Base-by-base conservation (phyloP, 2,329 filamentous ascomycete genomes). In the Colletotrichum siamense region DNA sequence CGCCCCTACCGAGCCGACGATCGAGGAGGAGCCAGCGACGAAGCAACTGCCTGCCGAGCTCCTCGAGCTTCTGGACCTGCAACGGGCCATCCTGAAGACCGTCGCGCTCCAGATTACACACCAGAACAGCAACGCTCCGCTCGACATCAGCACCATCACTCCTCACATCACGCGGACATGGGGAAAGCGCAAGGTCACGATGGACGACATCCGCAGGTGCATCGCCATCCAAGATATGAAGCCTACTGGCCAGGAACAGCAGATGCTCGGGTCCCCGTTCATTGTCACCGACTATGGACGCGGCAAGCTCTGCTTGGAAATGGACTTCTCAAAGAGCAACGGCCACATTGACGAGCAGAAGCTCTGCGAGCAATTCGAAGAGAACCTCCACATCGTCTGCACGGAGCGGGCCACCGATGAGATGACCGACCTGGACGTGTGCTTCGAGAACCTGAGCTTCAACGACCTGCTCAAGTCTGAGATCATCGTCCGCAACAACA, bases 31-130 rank as follows among this genome's bases (percentile, higher is more conserved):
- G 81, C 82, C 77, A 55, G 72, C 68, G 80, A 83, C 34, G 30
- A 73, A 65, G 36, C 80, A 80, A 8, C 86, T 93, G 7, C 91
- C 90, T 13, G 82, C 81, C 22, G 91, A 92, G 79, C 85, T 92
- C 55, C 82, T 87, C 73, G 91, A 94, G 65, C 86, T 95, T 18
- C 84, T 94, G 67, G 86, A 90, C 73, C 87, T 96, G 30, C 92
- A 95, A 82, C 87, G 88, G 55, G 89, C 92, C 13, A 94, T 96
- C 79, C 87, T 95, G 74, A 92, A 93, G 80, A 92, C 94, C 0
- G 86, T 95, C 28, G 90, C 91, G 1, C 85, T 96, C 12, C 93
- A 95, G 80, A 90, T 92, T 76, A 93, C 93, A 2, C 94, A 96
- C 84, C 92, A 94, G 82, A 92, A 93, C 75, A 85, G 87, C 34